Evolutionary conservation across 257 asterid species (phyloP).

Genomic region (Asclepias syriaca): DNA sequence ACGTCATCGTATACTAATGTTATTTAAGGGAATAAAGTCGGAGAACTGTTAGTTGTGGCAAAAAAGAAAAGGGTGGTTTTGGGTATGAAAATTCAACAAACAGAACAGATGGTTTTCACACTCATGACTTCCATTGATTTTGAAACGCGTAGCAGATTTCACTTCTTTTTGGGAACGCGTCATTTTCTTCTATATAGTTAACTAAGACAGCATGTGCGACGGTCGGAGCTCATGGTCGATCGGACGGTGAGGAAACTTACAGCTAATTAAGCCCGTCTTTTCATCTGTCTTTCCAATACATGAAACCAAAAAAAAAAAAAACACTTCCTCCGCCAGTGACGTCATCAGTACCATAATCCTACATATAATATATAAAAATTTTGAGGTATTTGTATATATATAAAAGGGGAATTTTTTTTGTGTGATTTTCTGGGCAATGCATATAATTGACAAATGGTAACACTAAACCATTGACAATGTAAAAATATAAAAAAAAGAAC

Average conservation of each 20-base stretch:
- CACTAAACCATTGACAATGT: too few relatives aligned
- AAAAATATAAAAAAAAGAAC: too few relatives aligned
- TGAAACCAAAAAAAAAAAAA: not conserved
- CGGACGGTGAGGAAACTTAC: not conserved
- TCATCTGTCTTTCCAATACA: not conserved
- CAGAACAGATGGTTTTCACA: slow-evolving; percentile 5
- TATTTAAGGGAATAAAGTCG: too few relatives aligned
- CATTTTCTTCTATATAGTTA: not conserved
- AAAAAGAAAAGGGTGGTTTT: not conserved
- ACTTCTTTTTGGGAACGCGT: not conserved
- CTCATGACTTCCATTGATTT: not conserved
- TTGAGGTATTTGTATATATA: too few relatives aligned
- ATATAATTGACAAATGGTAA: too few relatives aligned
- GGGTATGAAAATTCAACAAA: not conserved
- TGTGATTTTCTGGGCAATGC: too few relatives aligned
- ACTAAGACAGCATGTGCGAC: not conserved
- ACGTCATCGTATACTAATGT: not conserved
- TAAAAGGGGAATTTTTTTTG: too few relatives aligned
- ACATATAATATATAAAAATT: too few relatives aligned
- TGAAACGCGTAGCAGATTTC: not conserved
- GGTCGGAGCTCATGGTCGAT: not conserved
- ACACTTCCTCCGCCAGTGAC: not conserved
- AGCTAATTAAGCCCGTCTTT: not conserved
- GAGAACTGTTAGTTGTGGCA: not conserved
- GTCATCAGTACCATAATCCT: too few relatives aligned